phyloP scores from a whole-genome alignment of 352 stramenopile species.

The Pythium phragmitis region DNA sequence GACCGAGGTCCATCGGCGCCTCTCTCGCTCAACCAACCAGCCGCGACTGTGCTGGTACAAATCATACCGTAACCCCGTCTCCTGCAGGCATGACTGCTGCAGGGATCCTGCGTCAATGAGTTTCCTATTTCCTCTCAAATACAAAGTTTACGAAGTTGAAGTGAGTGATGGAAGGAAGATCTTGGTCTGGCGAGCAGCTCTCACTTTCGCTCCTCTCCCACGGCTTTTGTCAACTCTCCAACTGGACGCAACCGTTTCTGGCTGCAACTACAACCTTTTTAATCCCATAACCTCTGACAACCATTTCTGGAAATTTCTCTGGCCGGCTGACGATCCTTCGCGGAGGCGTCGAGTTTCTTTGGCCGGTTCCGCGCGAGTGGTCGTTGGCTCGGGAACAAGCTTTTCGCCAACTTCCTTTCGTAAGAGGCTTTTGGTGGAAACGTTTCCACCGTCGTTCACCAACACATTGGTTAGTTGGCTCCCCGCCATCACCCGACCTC shows the following conservation, averaged over 20 bases:
- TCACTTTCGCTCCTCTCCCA: background rate
- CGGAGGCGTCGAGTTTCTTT: slow-evolving; percentile 26
- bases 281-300: slow-evolving; percentile 10
- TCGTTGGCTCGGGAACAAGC: slow-evolving; percentile 10
- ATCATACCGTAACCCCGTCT: background rate
- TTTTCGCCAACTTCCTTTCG: slow-evolving; percentile 1
- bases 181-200: slow-evolving; percentile 3
- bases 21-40: background rate
- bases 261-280: background rate
- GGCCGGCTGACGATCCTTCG: slow-evolving; percentile 14
- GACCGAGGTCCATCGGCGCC: background rate
- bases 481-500: background rate
- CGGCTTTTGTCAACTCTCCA: slow-evolving; percentile 6
- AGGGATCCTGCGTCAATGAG: background rate
- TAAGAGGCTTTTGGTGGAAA: slow-evolving; percentile 24
- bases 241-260: slow-evolving; percentile 16
- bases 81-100: background rate
- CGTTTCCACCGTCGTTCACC: slow-evolving; percentile 11
- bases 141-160: background rate
- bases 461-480: slow-evolving; percentile 5
- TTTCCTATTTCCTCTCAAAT: background rate
- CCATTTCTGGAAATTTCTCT: background rate
- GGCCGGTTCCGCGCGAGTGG: background rate
- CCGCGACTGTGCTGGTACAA: slow-evolving; percentile 11
- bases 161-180: background rate